A percentile compares a stretch with the other conserved stretches of the same genome.
Conservation (phyloP, 345 rosid species). For the Gossypium mustelinum region DNA sequence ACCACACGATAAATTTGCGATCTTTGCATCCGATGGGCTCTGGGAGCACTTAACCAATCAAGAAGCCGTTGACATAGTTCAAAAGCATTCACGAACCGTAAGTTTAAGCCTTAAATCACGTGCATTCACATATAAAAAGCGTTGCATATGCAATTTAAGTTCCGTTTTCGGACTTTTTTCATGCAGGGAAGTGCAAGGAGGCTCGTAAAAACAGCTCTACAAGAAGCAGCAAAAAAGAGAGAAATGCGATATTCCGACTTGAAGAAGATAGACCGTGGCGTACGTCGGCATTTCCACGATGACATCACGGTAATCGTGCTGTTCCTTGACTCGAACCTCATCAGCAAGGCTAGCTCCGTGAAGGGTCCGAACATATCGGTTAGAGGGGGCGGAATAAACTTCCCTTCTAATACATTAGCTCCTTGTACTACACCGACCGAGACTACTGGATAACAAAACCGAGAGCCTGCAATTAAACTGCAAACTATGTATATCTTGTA, state of each 20-base stretch:
- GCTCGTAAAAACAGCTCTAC: slow-evolving; percentile 77
- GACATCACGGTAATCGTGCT: slow-evolving; percentile 82
- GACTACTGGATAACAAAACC: slow-evolving; percentile 14
- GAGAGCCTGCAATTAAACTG: too few species aligned
- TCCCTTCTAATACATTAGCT: slow-evolving; percentile 54
- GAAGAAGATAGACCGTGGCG: slow-evolving; percentile 91
- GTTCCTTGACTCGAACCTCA: slow-evolving; percentile 65
- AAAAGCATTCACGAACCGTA: slow-evolving; percentile 58
- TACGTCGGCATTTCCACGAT: slow-evolving; percentile 90
- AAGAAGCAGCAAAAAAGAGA: slow-evolving; percentile 88
- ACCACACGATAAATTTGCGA: slow-evolving; percentile 59
- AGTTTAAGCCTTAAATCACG: slow-evolving; percentile 14
- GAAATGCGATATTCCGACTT: slow-evolving; percentile 95
- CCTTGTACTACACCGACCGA: slow-evolving; percentile 52
- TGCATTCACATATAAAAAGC: background rate
- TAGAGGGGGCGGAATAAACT: slow-evolving; percentile 68
- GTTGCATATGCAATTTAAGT: background rate
- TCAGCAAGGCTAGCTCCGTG: slow-evolving; percentile 48
- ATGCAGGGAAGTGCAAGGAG: slow-evolving; percentile 78
- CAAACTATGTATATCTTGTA: background rate
- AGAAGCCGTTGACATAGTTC: slow-evolving; percentile 75
- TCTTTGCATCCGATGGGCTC: slow-evolving; percentile 87
- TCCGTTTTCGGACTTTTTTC: background rate
- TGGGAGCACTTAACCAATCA: slow-evolving; percentile 90
- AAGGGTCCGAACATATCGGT: slow-evolving; percentile 45